Evolutionary conservation across 106 monocot genomes (phyloP), one percentile per base, ranked within the genome.

Genomic region (Dendrobium huoshanense): DNA sequence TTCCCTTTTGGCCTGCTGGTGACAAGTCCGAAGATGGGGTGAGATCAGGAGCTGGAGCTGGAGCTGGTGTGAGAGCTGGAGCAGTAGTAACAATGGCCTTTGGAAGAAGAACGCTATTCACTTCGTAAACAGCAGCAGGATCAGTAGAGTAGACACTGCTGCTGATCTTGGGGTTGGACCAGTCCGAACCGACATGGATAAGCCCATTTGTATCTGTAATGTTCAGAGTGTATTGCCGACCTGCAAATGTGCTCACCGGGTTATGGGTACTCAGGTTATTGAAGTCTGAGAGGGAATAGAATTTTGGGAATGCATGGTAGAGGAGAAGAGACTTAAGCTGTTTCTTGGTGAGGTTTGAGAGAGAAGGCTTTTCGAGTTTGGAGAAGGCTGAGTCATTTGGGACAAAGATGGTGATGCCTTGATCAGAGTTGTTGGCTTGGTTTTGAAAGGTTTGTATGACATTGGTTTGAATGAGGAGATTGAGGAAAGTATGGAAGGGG

Each of bases 341-440:
- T 78, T 91, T 86, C 2, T 83, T 51, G 33, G 97, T 94, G 45
- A 97, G 86, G 79, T 94, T 97, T 27, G 89, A 58, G 77, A 94
- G 88, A 0, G 88, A 82, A 13, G 94, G 85, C 49, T 84, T 84
- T 72, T 90, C 89, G n/a, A 92, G 89, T 4, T 82, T 67, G 13
- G 90, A 79, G 90, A 94, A 94, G 45, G 97, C 92, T 0, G 87
- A 82, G 85, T 97, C 87, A 19, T 80, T 91, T 20, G 97, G 97
- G 49, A 84, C 97, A 24, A 97, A 97, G 86, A 97, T 84, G 78
- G 97, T 97, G 80, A 97, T 78, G 31, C 97, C 97, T 70, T 90
- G 85, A 1, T 90, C 79, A 2, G 89, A 89, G 85, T 91, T 81
- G 84, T 97, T 94, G 43, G 92, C 97, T 80, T 94, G 94, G 83